Base-by-base conservation (phyloP, 176 grass and related monocot genomes). In the Aegilops speltoides region DNA sequence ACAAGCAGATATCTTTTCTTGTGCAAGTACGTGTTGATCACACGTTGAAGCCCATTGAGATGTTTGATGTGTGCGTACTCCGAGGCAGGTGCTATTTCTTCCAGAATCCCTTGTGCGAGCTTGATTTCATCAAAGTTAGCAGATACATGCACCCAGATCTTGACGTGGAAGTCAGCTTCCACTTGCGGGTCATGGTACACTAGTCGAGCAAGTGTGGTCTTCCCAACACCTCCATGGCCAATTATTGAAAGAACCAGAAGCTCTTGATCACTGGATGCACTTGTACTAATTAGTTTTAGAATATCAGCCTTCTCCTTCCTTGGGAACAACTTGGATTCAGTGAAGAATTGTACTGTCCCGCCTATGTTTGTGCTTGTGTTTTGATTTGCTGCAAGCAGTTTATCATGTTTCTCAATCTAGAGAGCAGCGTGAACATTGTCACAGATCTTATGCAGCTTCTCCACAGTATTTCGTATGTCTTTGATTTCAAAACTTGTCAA, bases 111-210 rank as follows among this genome's bases (percentile, higher is more conserved):
- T 82, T 81, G 64, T 1, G 81, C 68, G 46, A 93, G 33, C 61
- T 79, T 93, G 9, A 81, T 24, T 60, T 84, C 88, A 82, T 90
- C 77, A 83, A 93, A 90, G 45, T 24, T 86, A 61, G 60, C 36
- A 10, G 90, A 92, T 64, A 86, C 83, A 40, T 81, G 83, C 40
- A 92, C 79, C 90, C 89, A 91, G 5, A 91, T 84, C 70, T 8
- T 82, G 28, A 70, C 48, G 12, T 23, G 34, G 13, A 91, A 91
- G 20, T 41, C 38, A 19, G 0, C 4, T 63, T 19, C 19, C 22
- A 91, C 64, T 10, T n/a, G 6, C 8, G 2, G 14, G 52, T 91
- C 67, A 84, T 88, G 64, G 77, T 88, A 88, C 31, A 91, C 81
- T 19, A 36, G 22, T 20, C 68, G 76, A 48, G 89, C 89, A 77